These are phyloP conservation scores for Lasiodiplodia sp. DNA, from an alignment of 2,329 filamentous ascomycete species.

Conservation along the genomic window DNA sequence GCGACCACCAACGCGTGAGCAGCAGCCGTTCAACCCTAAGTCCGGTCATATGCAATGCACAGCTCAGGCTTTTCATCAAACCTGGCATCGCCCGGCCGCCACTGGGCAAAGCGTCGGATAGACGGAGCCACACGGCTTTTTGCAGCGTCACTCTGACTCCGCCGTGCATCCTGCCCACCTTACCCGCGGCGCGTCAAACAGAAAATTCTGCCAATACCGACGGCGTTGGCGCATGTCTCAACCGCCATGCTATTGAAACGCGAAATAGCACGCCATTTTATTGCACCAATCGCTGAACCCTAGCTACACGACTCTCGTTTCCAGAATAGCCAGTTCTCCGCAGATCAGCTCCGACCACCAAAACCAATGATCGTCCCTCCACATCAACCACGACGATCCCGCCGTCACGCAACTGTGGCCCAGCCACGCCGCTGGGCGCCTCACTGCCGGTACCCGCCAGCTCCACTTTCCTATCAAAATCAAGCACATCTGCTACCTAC, in stretches of 20 bases:
- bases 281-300: constrained; percentile 15
- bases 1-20: constrained; percentile 28
- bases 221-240: not conserved
- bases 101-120: constrained; percentile 26
- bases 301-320: constrained; percentile 17
- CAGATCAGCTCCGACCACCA: constrained; percentile 18
- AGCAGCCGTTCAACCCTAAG: constrained; percentile 20
- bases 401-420: constrained; percentile 5
- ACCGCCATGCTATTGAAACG: constrained; percentile 13
- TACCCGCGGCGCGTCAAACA: constrained; percentile 16
- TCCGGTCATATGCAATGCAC: constrained; percentile 27
- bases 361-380: constrained; percentile 18
- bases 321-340: constrained; percentile 22
- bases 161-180: constrained; percentile 10
- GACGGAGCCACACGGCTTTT: constrained; percentile 26
- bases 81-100: constrained; percentile 26
- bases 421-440: constrained; percentile 3
- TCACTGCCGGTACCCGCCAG: not conserved
- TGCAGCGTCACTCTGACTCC: constrained; percentile 28
- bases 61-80: constrained; percentile 22
- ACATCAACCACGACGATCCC: constrained; percentile 23
- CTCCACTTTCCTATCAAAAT: not conserved
- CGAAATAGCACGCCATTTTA: constrained; percentile 22
- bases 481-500: not conserved
- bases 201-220: constrained; percentile 22